phyloP scores from a whole-genome alignment of 164 flowering plant genomes.

The Kingdonia uniflora region DNA sequence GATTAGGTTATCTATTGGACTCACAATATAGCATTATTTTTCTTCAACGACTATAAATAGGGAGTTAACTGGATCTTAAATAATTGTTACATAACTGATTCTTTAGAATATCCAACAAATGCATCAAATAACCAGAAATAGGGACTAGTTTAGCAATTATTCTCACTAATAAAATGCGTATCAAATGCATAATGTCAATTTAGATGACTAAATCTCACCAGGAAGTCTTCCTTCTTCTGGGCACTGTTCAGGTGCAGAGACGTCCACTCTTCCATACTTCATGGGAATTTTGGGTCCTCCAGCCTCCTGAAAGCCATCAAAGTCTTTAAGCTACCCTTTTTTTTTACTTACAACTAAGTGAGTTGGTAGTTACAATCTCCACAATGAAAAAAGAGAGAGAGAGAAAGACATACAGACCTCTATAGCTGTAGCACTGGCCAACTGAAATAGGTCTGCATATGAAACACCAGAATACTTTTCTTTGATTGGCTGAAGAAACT shows the following conservation, averaged over 20 bases:
- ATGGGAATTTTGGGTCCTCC: constrained; percentile 96
- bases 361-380: too few species aligned
- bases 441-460: constrained; percentile 90
- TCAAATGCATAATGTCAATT: too few species aligned
- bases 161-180: too few species aligned
- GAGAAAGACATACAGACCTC: constrained; percentile 41
- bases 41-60: too few species aligned
- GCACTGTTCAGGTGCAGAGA: constrained; percentile 64
- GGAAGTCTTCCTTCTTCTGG: constrained; percentile 98
- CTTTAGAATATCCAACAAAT: too few species aligned
- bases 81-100: too few species aligned
- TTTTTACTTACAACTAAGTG: neutral
- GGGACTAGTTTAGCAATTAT: too few species aligned
- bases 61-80: too few species aligned
- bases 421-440: constrained; percentile 95
- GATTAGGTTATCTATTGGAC: too few species aligned
- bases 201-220: too few species aligned
- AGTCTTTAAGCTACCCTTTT: neutral
- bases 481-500: constrained; percentile 84
- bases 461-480: constrained; percentile 78
- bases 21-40: too few species aligned
- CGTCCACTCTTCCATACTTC: constrained; percentile 96
- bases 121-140: too few species aligned
- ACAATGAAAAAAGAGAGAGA: neutral
- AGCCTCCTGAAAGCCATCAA: constrained; percentile 59